Percentiles rank a stretch among this genome's conserved stretches.
Conservation (phyloP, 805 yeast genomes). For the Sporopachydermia lactativora region DNA sequence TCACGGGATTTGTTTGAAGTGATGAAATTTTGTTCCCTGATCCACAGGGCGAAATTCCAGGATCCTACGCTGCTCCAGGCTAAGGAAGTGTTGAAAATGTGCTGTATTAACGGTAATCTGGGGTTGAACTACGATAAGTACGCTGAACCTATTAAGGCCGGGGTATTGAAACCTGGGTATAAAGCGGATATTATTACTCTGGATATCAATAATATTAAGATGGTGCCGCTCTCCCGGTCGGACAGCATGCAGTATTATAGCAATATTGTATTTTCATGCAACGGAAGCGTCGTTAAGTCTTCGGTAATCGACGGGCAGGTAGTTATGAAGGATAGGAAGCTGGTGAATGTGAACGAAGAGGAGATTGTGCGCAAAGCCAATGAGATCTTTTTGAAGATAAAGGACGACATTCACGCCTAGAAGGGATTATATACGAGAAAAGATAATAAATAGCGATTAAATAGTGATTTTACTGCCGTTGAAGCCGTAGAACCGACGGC, state of each 20-base stretch:
- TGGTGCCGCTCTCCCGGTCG: slow-evolving; percentile 4
- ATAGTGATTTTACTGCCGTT: too few relatives aligned
- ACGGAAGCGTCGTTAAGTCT: slow-evolving; percentile 6
- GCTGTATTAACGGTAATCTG: slow-evolving; percentile 5
- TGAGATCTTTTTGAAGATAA: neutral
- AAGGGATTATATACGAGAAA: neutral
- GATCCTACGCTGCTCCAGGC: slow-evolving; percentile 5
- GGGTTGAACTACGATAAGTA: slow-evolving; percentile 2
- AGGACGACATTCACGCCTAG: slow-evolving; percentile 2
- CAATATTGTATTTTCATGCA: slow-evolving; percentile 4
- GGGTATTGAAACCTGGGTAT: slow-evolving; percentile 3
- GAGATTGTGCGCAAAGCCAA: slow-evolving; percentile 3
- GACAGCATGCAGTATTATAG: slow-evolving; percentile 4
- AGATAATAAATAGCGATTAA: too few relatives aligned
- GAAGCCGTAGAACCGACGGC: too few relatives aligned
- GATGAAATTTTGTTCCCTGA: slow-evolving; percentile 4
- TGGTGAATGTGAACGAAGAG: slow-evolving; percentile 3
- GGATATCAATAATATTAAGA: slow-evolving; percentile 3
- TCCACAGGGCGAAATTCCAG: slow-evolving; percentile 6
- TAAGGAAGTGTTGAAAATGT: slow-evolving; percentile 3
- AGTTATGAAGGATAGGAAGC: slow-evolving; percentile 5
- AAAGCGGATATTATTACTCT: slow-evolving; percentile 6
- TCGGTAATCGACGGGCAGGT: slow-evolving; percentile 5
- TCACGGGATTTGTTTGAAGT: slow-evolving; percentile 4
- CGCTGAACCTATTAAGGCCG: slow-evolving; percentile 3